Evolutionary conservation across 306 rosid genomes (phyloP).

Genomic region (Casuarina cunninghamiana): DNA sequence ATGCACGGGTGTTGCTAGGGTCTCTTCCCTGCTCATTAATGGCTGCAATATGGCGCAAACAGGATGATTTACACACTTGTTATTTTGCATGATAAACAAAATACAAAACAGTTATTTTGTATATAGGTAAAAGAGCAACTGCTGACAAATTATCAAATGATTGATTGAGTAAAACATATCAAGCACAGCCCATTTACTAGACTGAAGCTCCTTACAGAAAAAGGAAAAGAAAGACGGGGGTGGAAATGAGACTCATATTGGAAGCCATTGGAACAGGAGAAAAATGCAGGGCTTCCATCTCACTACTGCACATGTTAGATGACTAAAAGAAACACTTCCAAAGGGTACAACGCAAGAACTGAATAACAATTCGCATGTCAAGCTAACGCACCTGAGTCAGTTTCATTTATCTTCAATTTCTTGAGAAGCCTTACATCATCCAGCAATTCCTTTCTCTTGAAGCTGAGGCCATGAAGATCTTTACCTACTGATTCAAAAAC

Average conservation of each 20-base stretch:
- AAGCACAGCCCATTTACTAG: neutral
- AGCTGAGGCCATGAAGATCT: conserved; percentile 34
- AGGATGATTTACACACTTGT: neutral
- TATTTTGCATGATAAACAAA: neutral
- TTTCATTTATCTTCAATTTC: conserved; percentile 65
- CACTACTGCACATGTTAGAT: neutral
- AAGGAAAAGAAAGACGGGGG: neutral
- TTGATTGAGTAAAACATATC: neutral
- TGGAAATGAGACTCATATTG: neutral
- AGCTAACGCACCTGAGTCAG: conserved; percentile 43
- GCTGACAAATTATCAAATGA: neutral
- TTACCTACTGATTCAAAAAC: conserved; percentile 15
- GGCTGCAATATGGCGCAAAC: conserved; percentile 25
- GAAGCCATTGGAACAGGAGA: neutral
- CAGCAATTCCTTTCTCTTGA: conserved; percentile 57
- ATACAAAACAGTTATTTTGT: neutral
- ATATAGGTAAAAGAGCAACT: neutral
- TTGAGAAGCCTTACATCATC: conserved; percentile 56
- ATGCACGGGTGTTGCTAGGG: conserved; percentile 22
- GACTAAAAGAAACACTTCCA: neutral
- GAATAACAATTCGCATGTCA: neutral
- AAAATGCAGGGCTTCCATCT: no score
- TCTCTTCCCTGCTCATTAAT: conserved; percentile 21
- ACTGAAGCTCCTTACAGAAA: neutral
- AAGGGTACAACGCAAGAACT: no score